These are phyloP conservation scores for Solanum hybrid DNA, from an alignment of 305 asterid genomes.

Conservation along the genomic window DNA sequence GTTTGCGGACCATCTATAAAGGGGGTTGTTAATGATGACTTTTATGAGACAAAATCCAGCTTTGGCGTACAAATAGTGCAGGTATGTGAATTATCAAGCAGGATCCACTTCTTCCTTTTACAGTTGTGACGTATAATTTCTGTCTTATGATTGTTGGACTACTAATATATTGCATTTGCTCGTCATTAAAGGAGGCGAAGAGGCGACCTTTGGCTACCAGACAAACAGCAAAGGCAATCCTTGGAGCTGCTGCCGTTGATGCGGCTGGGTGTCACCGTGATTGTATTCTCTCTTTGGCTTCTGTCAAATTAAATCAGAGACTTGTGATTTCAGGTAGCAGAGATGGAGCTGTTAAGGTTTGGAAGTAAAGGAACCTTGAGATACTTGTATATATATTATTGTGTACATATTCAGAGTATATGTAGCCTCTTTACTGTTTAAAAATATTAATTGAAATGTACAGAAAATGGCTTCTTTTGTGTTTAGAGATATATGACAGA, in stretches of 20 bases:
- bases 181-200: constrained; percentile 58
- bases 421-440: background rate
- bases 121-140: background rate
- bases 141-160: background rate
- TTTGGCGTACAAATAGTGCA: constrained; percentile 95
- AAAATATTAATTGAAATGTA: background rate
- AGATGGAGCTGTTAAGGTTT: constrained; percentile 95
- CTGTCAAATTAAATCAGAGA: constrained; percentile 89
- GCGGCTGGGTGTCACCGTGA: constrained; percentile 96
- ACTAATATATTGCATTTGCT: constrained; percentile 9
- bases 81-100: constrained; percentile 37
- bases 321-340: constrained; percentile 89
- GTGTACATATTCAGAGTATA: constrained; percentile 34
- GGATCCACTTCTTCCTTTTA: constrained; percentile 1
- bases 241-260: constrained; percentile 84
- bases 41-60: constrained; percentile 86
- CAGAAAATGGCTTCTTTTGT: background rate
- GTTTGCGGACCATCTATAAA: constrained; percentile 90
- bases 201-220: constrained; percentile 61
- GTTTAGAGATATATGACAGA: background rate
- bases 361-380: constrained; percentile 56
- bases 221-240: constrained; percentile 61
- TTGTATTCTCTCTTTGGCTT: constrained; percentile 76
- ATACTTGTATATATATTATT: constrained; percentile 12
- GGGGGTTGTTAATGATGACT: constrained; percentile 75